Base-by-base conservation (phyloP, 768 basidiomycete species). In the Sporobolomyces roseus region DNA sequence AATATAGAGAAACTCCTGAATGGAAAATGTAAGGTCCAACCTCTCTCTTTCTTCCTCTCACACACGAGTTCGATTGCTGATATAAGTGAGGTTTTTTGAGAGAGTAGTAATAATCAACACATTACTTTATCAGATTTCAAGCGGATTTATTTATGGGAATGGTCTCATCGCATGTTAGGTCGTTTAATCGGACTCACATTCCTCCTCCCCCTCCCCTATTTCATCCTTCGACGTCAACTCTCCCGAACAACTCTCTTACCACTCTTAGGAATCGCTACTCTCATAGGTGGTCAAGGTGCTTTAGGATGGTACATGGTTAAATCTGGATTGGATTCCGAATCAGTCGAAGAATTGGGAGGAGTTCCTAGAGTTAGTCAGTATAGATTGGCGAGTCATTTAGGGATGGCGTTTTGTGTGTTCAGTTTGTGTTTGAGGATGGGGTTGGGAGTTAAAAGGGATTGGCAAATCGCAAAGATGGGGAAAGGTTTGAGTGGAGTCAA, bases 261-360 rank as follows among this genome's bases (percentile, higher is more conserved):
- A 69, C 84, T 96, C 29, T 78, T 84, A 19, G 87, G 85, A 3
- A 83, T 98, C 71, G 88, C 87, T 0, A 76, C 86, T 0, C 84
- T 97, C 36, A 88, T 99, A 58, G 96, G 93, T 33, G 87, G 85
- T 25, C 93, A 99, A 79, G 96, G 96, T 52, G 83, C 85, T 25
- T 83, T 99, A 25, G 96, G 96, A 32, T 99, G 96, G 96, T 97
- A 98, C 82, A 99, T 99, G 96, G 96, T 99, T 63, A 89, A 93
- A 78, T 97, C 93, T 17, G 96, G 96, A 2, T 82, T 99, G 16
- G 89, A 93, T 74, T 85, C 90, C 61, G 84, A 88, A 16, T 81
- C 90, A 61, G 83, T 97, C 80, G 83, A 87, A 9, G 87, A 84
- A 12, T 89, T 89, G 5, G 88, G 87, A 21, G 87, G 89, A 16